Evolutionary conservation across 2,329 filamentous ascomycete species (phyloP), one percentile per base, ranked within the genome.

Genomic region (Pseudohalonectria lignicola): DNA sequence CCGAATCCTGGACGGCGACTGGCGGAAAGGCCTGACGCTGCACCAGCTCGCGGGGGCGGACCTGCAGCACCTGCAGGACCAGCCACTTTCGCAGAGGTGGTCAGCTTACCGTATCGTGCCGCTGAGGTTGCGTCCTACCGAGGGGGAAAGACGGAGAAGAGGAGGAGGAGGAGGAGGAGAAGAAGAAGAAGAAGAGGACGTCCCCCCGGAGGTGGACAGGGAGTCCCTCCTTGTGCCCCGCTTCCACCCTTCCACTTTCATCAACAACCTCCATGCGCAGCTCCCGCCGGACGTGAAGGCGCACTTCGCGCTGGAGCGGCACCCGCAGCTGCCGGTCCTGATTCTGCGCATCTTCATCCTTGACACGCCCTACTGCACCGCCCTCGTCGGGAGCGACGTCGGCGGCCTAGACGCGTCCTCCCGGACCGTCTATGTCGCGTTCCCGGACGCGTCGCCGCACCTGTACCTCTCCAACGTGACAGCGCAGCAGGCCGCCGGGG

Each of bases 231-330:
- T 56, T 4, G 61, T 80, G 35, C 85, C 86, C 10, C 77, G 81
- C 13, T 85, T 92, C 50, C 84, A 93, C 50, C 82, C 85, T 1
- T 76, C 82, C 4, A 84, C 81, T 0, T 94, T 94, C 55, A 65
- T 93, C 28, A 74, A 76, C 45, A 82, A 80, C 46, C 72, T 94
- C 2, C 82, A 88, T 47, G 66, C 68, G 30, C 79, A 88, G 51
- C 71, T 87, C 15, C 67, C 85, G 2, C 83, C 86, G 1, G 72
- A 92, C 41, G 74, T 88, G 48, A 93, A 92, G 56, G 82, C 83
- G 5, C 84, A 93, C 57, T 92, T 86, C 56, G 80, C 85, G 48
- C 74, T 92, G 43, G 78, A 82, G 46, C 74, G 80, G n/a, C 80
- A 83, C 38, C 67, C 72, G 38, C 66, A 69, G 2, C 64, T 82